Evolutionary conservation across 1,139 yeast species (phyloP).

Genomic region (Geotrichum phurueaensis): DNA sequence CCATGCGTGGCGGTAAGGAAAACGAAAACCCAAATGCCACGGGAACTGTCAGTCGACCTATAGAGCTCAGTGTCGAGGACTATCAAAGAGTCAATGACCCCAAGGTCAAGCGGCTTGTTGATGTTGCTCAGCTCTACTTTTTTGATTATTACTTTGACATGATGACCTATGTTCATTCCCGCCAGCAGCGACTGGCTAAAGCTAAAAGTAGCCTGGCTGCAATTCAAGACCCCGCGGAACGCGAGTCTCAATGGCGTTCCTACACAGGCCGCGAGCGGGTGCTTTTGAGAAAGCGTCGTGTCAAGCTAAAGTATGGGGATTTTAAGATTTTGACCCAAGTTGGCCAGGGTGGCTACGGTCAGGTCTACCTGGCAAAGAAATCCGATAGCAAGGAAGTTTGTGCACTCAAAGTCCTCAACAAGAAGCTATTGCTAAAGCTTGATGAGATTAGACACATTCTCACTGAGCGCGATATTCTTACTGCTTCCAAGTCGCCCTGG

Average conservation of each 20-base stretch:
- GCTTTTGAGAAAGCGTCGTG: slow-evolving; percentile 75
- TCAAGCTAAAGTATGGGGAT: slow-evolving; percentile 90
- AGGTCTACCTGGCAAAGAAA: slow-evolving; percentile 86
- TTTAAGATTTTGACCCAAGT: slow-evolving; percentile 96
- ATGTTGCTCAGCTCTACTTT: slow-evolving; percentile 71
- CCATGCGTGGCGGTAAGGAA: slow-evolving; percentile 7
- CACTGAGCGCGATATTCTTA: slow-evolving; percentile 92
- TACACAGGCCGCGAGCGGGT: slow-evolving; percentile 84
- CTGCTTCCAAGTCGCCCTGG: slow-evolving; percentile 95
- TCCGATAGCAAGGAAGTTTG: slow-evolving; percentile 92
- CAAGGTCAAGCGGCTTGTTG: slow-evolving; percentile 79
- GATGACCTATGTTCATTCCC: slow-evolving; percentile 83
- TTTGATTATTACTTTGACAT: slow-evolving; percentile 93
- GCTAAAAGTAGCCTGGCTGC: slow-evolving; percentile 54
- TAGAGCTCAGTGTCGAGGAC: slow-evolving; percentile 21
- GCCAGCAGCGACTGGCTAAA: slow-evolving; percentile 70
- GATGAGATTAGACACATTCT: slow-evolving; percentile 95
- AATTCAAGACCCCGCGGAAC: slow-evolving; percentile 45
- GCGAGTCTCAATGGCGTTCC: slow-evolving; percentile 68
- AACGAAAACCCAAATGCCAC: slow-evolving; percentile 5
- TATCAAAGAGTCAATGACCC: slow-evolving; percentile 58
- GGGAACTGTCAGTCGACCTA: background rate
- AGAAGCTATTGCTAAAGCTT: slow-evolving; percentile 74
- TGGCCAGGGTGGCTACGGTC: slow-evolving; percentile 99
- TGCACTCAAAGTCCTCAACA: slow-evolving; percentile 88